phyloP scores from a whole-genome alignment of 352 stramenopile genomes.

The Globisporangium alternatum region DNA sequence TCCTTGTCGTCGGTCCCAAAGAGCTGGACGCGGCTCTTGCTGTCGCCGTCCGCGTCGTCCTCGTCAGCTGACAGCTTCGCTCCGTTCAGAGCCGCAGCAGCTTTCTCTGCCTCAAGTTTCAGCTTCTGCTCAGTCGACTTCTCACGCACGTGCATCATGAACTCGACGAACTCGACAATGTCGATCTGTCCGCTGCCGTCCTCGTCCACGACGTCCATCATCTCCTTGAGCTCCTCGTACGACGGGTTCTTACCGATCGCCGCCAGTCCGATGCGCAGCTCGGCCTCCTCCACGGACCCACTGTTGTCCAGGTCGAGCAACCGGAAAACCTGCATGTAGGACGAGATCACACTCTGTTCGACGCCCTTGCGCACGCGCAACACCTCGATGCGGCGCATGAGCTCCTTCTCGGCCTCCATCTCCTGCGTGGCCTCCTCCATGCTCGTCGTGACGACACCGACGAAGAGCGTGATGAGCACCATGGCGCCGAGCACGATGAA shows the following conservation, averaged over 20 bases:
- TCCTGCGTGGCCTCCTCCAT: slow-evolving; percentile 90
- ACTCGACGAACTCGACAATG: slow-evolving; percentile 85
- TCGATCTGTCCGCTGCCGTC: slow-evolving; percentile 85
- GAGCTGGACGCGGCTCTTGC: slow-evolving; percentile 14
- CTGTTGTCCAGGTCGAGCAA: slow-evolving; percentile 82
- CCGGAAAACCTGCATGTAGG: slow-evolving; percentile 84
- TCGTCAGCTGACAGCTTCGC: slow-evolving; percentile 4
- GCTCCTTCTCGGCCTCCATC: slow-evolving; percentile 72
- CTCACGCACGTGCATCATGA: slow-evolving; percentile 79
- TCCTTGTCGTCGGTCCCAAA: slow-evolving; percentile 15
- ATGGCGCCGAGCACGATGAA: slow-evolving; percentile 86
- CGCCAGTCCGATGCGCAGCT: slow-evolving; percentile 74
- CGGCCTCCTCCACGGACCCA: slow-evolving; percentile 82
- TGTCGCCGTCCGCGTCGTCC: slow-evolving; percentile 5
- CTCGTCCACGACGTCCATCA: slow-evolving; percentile 86
- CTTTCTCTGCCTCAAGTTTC: slow-evolving; percentile 10
- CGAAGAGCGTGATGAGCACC: slow-evolving; percentile 90
- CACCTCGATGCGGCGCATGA: slow-evolving; percentile 58
- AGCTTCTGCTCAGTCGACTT: slow-evolving; percentile 57
- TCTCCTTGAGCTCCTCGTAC: slow-evolving; percentile 81
- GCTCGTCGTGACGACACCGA: slow-evolving; percentile 89
- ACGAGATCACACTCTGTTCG: slow-evolving; percentile 40
- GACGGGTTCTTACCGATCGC: slow-evolving; percentile 78
- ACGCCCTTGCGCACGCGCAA: slow-evolving; percentile 55
- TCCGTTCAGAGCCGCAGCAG: neutral